phyloP scores from a whole-genome alignment of 2,329 filamentous ascomycete genomes.

The Colletotrichum higginsianum region DNA sequence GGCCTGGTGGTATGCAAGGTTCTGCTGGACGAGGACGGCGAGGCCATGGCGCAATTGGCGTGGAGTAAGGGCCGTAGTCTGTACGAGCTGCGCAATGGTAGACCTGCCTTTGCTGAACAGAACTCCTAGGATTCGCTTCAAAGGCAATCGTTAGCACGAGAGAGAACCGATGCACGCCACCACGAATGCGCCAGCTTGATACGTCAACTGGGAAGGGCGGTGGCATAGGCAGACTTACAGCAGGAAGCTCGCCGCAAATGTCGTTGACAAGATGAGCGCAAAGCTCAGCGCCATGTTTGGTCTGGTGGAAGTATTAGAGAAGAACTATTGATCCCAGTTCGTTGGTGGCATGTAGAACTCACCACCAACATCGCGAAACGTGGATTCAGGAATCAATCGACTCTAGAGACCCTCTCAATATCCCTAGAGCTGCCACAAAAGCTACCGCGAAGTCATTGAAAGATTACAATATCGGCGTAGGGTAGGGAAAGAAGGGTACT shows the following conservation, averaged over 20 bases:
- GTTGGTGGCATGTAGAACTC: slow-evolving; percentile 51
- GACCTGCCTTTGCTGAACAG: slow-evolving; percentile 86
- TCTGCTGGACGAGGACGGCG: slow-evolving; percentile 88
- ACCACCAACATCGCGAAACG: slow-evolving; percentile 61
- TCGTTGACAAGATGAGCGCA: slow-evolving; percentile 92
- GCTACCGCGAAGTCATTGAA: slow-evolving; percentile 79
- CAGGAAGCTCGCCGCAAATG: slow-evolving; percentile 90
- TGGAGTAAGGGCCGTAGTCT: slow-evolving; percentile 80
- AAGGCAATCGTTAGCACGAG: slow-evolving; percentile 33
- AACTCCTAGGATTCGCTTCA: slow-evolving; percentile 85
- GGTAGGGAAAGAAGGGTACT: slow-evolving; percentile 14
- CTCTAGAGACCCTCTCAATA: slow-evolving; percentile 84
- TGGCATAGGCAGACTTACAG: slow-evolving; percentile 71
- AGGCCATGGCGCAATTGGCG: slow-evolving; percentile 86
- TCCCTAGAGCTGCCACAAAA: slow-evolving; percentile 81
- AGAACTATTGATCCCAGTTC: neutral
- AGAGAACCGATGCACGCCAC: neutral
- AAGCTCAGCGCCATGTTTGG: slow-evolving; percentile 86
- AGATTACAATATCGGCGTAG: slow-evolving; percentile 36
- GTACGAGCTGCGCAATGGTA: slow-evolving; percentile 76
- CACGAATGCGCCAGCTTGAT: slow-evolving; percentile 39
- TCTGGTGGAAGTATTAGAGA: slow-evolving; percentile 56
- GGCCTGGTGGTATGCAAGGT: slow-evolving; percentile 83
- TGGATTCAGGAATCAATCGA: slow-evolving; percentile 64
- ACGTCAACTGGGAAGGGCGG: neutral